Base-by-base conservation (phyloP, 75 land plant genomes). In the Pseudotsuga menziesii region DNA sequence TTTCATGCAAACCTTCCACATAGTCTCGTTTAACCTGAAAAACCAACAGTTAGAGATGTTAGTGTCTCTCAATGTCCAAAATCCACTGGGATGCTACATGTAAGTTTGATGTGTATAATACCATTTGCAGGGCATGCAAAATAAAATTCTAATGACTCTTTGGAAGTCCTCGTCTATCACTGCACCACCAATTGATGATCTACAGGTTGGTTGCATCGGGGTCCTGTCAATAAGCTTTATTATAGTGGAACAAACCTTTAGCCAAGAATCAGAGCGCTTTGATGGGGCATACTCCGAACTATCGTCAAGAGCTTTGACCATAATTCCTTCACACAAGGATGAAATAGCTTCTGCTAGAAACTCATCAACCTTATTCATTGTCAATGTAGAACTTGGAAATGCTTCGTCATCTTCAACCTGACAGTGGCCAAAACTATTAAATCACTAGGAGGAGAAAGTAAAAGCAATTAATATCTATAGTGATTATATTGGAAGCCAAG, bases 241-340 rank as follows among this genome's bases (percentile, higher is more conserved):
- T 73, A 74, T 44, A 27, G 20, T 57, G 32, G 32, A 67, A 32
- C 32, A 63, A 61, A 97, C 99, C 98, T 97, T 97, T 74, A 97
- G 80, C 99, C 99, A 97, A 20, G 95, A 52, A 72, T 97, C 99
- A 63, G 84, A 83, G 56, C 99, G 92, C 80, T 94, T 97, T 59
- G 99, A 94, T 54, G 99, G 90, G 79, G 80, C 84, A 86, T 97
- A 97, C 62, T 79, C 88, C 83, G 99, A 90, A 84, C 88, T 90
- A 62, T 85, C 85, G 77, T 97, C 99, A 57, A 97, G 86, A 57
- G 92, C 72, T 80, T 97, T 97, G 29, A 87, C 91, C 91, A 97
- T 97, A 9, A 97, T 89, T 59, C 99, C 99, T 88, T 97, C 99
- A 87, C 99, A 97, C 1, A 92, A 94, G 54, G 92, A 88, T 41